Conservation (phyloP, 129 eudicot species). For the Escallonia herrerae region DNA sequence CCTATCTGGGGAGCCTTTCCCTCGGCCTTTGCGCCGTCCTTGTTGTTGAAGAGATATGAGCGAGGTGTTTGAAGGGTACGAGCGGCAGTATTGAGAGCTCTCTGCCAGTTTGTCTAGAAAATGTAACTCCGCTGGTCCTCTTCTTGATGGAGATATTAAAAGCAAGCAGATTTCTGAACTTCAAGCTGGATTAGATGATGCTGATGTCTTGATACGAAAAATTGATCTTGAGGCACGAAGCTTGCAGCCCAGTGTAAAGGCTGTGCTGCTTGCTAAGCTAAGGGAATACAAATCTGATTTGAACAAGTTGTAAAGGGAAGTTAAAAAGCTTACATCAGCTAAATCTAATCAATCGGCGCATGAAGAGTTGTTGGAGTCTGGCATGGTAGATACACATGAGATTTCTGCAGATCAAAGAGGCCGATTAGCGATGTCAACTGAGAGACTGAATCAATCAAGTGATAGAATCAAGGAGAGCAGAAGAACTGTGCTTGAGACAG, state of each 20-base stretch:
- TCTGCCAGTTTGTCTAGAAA: constrained; percentile 74
- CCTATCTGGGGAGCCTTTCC: too few species aligned
- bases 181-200: constrained; percentile 86
- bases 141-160: constrained; percentile 74
- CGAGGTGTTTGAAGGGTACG: constrained; percentile 82
- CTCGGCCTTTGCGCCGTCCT: too few species aligned
- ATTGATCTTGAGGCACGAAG: constrained; percentile 99
- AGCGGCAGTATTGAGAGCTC: constrained; percentile 86
- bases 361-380: constrained; percentile 82
- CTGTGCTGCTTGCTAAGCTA: constrained; percentile 90
- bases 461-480: constrained; percentile 82
- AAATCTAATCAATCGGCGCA: constrained; percentile 54
- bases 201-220: constrained; percentile 93
- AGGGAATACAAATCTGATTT: constrained; percentile 95
- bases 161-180: constrained; percentile 64
- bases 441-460: constrained; percentile 73
- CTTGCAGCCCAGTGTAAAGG: constrained; percentile 89
- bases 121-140: constrained; percentile 51
- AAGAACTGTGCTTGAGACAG: constrained; percentile 87
- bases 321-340: constrained; percentile 59
- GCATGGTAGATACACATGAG: constrained; percentile 62
- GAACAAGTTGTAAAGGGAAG: constrained; percentile 77
- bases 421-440: constrained; percentile 73
- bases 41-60: constrained; percentile 53
- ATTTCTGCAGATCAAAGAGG: constrained; percentile 79